Base-by-base conservation (phyloP, 1,284 basidiomycete species). In the Testicularia cyperi region DNA sequence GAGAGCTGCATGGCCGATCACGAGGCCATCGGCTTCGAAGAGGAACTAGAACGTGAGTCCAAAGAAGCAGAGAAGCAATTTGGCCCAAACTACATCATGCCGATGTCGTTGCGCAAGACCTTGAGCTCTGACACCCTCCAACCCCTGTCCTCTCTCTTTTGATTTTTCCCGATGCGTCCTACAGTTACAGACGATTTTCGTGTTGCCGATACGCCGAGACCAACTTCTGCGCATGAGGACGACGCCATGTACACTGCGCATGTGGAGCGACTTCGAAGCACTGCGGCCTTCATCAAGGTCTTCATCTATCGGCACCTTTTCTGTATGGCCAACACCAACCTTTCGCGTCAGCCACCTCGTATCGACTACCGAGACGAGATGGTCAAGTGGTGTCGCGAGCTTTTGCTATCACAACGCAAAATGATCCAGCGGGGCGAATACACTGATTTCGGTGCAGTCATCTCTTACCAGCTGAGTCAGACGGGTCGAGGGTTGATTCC, bases 1-100 rank as follows among this genome's bases (percentile, higher is more conserved):
- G 60, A 56, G 2, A 53, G 49, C 25, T 63, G 60, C 42, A 63
- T 56, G 60, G 53, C 60, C 14, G 60, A 63, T 32, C 60, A 63
- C 35, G 60, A 54, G 16, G 34, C 54, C 10, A 57, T 63, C 28
- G 54, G 60, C 3, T 63, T 63, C 13, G 44, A 44, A 1, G 53
- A 63, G 26, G 60, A 63, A 29, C 54, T 63, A 14, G 60, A 63
- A 23, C 38, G 33, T 45, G 18, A 23, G 31, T 38, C 6, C 15
- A 19, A 19, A 18, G 9, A 34, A n/a, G n/a, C n/a, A n/a, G n/a
- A n/a, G n/a, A n/a, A n/a, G n/a, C n/a, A n/a, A n/a, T n/a, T n/a
- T n/a, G n/a, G n/a, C n/a, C n/a, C n/a, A n/a, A n/a, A n/a, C n/a
- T n/a, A n/a, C n/a, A n/a, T n/a, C n/a, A n/a, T n/a, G n/a, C n/a